Evolutionary conservation across 192 early-diverging fungal species (phyloP).

Genomic region (Podila epigama): DNA sequence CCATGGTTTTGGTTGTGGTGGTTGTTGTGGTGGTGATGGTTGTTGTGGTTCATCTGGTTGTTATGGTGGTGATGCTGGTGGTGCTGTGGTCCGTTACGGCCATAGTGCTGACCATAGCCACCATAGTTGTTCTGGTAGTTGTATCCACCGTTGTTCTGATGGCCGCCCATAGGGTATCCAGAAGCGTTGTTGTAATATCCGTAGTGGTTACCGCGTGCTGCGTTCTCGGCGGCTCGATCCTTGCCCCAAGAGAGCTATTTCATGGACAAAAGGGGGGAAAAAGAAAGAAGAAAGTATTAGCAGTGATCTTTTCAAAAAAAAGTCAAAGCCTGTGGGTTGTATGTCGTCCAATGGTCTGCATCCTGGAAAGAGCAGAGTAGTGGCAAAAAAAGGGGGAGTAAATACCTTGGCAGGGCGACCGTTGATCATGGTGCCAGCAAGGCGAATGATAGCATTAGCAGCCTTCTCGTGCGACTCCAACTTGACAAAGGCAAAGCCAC

Average conservation of each 20-base stretch:
- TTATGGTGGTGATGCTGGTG: slow-evolving; percentile 3
- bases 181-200: slow-evolving; percentile 47
- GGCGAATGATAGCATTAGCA: slow-evolving; percentile 83
- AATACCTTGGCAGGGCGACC: slow-evolving; percentile 79
- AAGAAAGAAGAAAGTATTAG: neutral
- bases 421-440: slow-evolving; percentile 77
- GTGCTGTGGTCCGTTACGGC: slow-evolving; percentile 4
- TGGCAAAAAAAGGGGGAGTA: neutral
- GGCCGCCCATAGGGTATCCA: slow-evolving; percentile 39
- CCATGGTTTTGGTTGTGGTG: slow-evolving; percentile 53
- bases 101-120: slow-evolving; percentile 14
- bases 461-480: slow-evolving; percentile 91
- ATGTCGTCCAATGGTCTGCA: no score
- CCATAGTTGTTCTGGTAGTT: slow-evolving; percentile 28
- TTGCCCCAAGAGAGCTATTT: slow-evolving; percentile 82
- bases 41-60: slow-evolving; percentile 3
- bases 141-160: slow-evolving; percentile 47
- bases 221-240: slow-evolving; percentile 68
- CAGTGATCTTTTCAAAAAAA: no score
- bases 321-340: no score
- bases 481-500: slow-evolving; percentile 93
- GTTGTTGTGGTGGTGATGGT: slow-evolving; percentile 29
- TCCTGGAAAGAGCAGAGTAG: no score
- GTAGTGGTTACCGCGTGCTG: slow-evolving; percentile 42
- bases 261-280: neutral